These are phyloP conservation scores for Apophysomyces ossiformis DNA, from an alignment of 371 early-diverging fungal species.

Conservation along the genomic window DNA sequence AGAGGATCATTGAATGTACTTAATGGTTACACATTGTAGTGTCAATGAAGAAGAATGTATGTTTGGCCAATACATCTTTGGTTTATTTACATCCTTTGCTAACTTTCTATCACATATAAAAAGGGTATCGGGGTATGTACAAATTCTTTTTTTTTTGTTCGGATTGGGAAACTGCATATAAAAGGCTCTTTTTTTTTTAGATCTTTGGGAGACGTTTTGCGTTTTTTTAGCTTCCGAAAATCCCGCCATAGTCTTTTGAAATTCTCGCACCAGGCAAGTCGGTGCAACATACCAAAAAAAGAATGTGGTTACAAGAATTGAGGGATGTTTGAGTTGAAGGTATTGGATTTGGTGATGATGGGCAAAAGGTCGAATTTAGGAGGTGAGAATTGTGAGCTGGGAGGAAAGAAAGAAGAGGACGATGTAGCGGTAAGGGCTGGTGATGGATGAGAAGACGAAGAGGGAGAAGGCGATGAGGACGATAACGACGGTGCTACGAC, in stretches of 20 bases:
- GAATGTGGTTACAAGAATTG: slow-evolving; percentile 4
- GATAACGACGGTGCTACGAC: slow-evolving; percentile 6
- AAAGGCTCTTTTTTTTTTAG: neutral
- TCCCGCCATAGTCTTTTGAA: slow-evolving; percentile 12
- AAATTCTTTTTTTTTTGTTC: slow-evolving; percentile 1
- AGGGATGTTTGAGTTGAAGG: neutral
- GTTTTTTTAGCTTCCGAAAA: slow-evolving; percentile 9
- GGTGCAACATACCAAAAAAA: slow-evolving; percentile 11
- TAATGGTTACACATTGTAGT: too few species aligned
- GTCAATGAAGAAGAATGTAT: neutral
- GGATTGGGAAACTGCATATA: slow-evolving; percentile 4
- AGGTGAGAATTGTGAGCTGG: neutral
- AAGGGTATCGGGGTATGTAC: neutral
- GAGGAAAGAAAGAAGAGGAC: neutral
- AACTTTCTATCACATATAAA: neutral
- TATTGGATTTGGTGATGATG: neutral
- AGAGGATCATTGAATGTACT: too few species aligned
- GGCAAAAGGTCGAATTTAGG: slow-evolving; percentile 1
- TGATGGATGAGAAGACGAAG: neutral
- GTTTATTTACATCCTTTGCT: slow-evolving; percentile 7
- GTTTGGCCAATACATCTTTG: neutral
- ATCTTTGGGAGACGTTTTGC: slow-evolving; percentile 8
- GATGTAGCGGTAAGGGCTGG: slow-evolving; percentile 5
- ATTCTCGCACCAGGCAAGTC: slow-evolving; percentile 9
- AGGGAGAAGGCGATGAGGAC: slow-evolving; percentile 3